Evolutionary conservation across 2,329 filamentous ascomycete genomes (phyloP).

Genomic region (Dactylellina haptotyla): DNA sequence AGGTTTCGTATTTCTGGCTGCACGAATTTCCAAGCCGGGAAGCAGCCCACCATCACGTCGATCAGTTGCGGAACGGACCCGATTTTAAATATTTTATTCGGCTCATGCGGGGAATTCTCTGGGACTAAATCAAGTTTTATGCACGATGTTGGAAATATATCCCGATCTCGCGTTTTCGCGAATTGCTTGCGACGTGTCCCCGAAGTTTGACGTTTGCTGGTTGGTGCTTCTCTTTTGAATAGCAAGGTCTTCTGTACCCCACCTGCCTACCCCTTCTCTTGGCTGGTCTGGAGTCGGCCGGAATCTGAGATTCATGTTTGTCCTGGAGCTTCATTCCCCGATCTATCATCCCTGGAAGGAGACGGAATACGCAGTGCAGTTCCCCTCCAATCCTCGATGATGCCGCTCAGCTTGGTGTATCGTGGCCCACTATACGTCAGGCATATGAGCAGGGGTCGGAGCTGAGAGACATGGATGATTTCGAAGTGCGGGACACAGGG

Average conservation of each 20-base stretch:
- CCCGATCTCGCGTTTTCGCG: constrained; percentile 1
- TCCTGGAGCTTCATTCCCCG: background rate
- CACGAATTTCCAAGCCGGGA: no score
- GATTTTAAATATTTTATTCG: background rate
- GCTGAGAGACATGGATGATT: constrained; percentile 12
- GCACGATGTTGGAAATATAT: background rate
- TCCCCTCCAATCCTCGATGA: no score
- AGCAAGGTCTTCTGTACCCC: background rate
- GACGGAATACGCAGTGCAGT: no score
- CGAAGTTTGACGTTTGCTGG: background rate
- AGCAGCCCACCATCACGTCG: background rate
- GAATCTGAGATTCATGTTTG: background rate
- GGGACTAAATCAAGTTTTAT: constrained; percentile 28
- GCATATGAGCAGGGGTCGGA: background rate
- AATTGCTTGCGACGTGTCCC: background rate
- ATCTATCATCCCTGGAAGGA: no score
- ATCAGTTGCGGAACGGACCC: background rate
- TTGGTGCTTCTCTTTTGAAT: background rate
- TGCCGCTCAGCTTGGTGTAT: background rate
- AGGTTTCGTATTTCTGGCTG: background rate
- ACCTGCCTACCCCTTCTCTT: no score
- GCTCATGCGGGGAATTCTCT: constrained; percentile 4
- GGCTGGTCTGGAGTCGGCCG: constrained; percentile 10
- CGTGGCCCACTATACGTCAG: background rate
- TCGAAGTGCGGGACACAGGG: constrained; percentile 3